Evolutionary conservation across 768 basidiomycete genomes (phyloP), one percentile per base, ranked within the genome.

Genomic region (Mycena crocata): DNA sequence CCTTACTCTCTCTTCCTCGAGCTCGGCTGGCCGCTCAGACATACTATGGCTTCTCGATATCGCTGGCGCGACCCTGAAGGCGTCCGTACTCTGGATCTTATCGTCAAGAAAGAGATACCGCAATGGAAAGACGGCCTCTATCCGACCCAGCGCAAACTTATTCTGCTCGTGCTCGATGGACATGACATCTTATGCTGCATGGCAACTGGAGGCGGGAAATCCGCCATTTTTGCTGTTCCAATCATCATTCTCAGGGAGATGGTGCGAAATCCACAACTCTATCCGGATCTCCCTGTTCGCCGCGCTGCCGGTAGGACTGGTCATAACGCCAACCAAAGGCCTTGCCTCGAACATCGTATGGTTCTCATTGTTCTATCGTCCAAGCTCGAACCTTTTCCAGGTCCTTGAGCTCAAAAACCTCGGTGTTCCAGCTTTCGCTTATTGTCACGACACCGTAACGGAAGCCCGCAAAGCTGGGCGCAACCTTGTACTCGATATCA

Each of bases 281-380:
- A 72, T 31, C 62, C 64, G 9, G 63, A 67, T 19, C 57, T 74
- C 30, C 70, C 71, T 0, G 54, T 59, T 30, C 51, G 72, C n/a
- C 21, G 28, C 30, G 39, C 37, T 52, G 12, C 72, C 72, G 1
- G 61, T 70, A n/a, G 72, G 68, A 21, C 51, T 75, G 10, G 68
- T 75, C 8, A 60, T 75, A 19, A 73, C 63, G 14, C 74, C 72
- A 24, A 75, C 74, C 28, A 75, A 75, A 48, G 71, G 74, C 1
- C 65, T 75, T n/a, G 67, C 72, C 4, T 15, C 67, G 1, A 72
- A 73, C 57, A 72, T 72, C 52, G 74, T 73, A 42, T 13, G 61
- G 45, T 46, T 45, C 17, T 24, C n/a, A 3, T 44, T 15, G n/a
- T n/a, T n/a, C n/a, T 17, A 9, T 7, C 23, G 5, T 19, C 23